These are phyloP conservation scores for Pelargonium exstipulatum DNA, from an alignment of 441 rosid species.

Conservation along the genomic window DNA sequence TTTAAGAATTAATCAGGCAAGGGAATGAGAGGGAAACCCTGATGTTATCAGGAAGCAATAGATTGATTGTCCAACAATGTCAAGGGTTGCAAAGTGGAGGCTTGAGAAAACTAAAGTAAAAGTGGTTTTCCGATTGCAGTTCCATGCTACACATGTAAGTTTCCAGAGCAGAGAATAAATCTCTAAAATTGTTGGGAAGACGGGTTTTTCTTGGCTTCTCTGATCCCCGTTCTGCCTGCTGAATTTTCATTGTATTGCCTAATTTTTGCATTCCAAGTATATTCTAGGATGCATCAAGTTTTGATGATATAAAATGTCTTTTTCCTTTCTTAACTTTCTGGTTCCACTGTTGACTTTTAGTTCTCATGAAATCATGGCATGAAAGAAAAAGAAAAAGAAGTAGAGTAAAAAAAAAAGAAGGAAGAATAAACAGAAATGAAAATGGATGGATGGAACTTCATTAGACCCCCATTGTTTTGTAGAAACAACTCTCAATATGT, in stretches of 20 bases:
- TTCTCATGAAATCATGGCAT: not conserved
- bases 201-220: not conserved
- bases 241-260: no score
- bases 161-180: conserved; percentile 1
- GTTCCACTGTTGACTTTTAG: not conserved
- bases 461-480: not conserved
- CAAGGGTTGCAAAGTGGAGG: conserved; percentile 85
- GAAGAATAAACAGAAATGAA: not conserved
- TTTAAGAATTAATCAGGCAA: conserved; percentile 12
- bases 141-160: conserved; percentile 98
- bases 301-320: not conserved
- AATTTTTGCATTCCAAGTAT: no score
- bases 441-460: not conserved
- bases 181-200: not conserved
- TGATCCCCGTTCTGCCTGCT: not conserved
- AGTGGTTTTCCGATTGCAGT: conserved; percentile 94
- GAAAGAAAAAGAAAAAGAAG: not conserved
- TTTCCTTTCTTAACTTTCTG: not conserved
- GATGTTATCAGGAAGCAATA: conserved; percentile 35
- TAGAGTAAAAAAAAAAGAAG: no score
- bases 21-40: conserved; percentile 20
- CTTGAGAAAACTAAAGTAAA: conserved; percentile 93
- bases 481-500: not conserved
- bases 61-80: conserved; percentile 51
- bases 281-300: not conserved